Percentiles rank a stretch among this genome's conserved stretches.
phyloP scores from a whole-genome alignment of 257 asterid genomes.

The Parsonsia alboflavescens region DNA sequence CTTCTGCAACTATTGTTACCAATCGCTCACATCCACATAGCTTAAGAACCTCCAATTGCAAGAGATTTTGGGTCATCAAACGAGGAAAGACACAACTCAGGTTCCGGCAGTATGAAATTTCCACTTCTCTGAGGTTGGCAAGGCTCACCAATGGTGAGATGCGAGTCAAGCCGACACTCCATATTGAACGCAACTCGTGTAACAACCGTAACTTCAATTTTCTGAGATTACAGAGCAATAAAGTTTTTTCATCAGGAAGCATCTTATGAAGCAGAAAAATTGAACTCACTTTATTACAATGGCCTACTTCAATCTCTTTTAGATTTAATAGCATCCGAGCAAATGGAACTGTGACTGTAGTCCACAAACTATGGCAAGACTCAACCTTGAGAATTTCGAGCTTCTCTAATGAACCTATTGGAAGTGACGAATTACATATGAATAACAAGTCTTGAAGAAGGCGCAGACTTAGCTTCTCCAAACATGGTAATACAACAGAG shows the following conservation, averaged over 20 bases:
- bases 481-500: background rate
- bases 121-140: background rate
- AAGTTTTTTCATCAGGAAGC: background rate
- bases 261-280: conserved; percentile 1
- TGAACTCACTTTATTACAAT: conserved; percentile 7
- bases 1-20: background rate
- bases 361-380: background rate
- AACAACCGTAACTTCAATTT: background rate
- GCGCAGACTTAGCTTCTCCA: conserved; percentile 11
- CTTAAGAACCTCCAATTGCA: conserved; percentile 10
- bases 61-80: background rate
- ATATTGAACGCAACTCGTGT: background rate
- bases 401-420: conserved; percentile 3
- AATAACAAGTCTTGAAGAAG: background rate
- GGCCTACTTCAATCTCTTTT: conserved; percentile 7
- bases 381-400: conserved; percentile 5
- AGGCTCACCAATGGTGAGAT: conserved; percentile 3
- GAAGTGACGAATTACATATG: background rate
- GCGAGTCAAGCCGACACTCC: background rate
- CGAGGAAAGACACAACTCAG: conserved; percentile 1
- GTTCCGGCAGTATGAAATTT: background rate
- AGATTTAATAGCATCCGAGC: conserved; percentile 3
- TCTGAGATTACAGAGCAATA: conserved; percentile 10
- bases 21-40: background rate
- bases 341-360: background rate